phyloP scores from a whole-genome alignment of 257 asterid species.

The Oldenlandia corymbosa region DNA sequence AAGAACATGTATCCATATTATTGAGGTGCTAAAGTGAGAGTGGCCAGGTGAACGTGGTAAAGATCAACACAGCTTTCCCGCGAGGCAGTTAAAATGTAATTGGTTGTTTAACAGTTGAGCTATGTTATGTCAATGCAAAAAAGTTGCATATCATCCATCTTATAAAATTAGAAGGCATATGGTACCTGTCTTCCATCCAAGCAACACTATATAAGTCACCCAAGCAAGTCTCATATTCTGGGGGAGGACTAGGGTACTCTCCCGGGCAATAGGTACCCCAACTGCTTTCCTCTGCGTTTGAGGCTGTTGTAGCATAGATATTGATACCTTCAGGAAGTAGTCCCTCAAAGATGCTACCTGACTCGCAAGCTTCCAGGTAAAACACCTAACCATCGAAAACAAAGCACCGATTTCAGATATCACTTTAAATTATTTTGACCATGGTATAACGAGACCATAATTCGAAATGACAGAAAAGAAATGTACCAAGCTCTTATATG shows the following conservation, averaged over 20 bases:
- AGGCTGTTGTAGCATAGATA: slow-evolving; percentile 93
- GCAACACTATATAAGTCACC: slow-evolving; percentile 94
- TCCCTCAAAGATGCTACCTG: slow-evolving; percentile 97
- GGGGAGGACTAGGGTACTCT: slow-evolving; percentile 78
- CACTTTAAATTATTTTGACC: background rate
- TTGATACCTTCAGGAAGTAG: slow-evolving; percentile 79
- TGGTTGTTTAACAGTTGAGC: background rate
- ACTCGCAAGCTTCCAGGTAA: slow-evolving; percentile 93
- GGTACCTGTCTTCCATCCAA: slow-evolving; percentile 99
- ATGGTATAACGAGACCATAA: background rate
- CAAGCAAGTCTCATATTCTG: slow-evolving; percentile 81
- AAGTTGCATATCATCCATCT: background rate
- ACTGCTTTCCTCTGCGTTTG: slow-evolving; percentile 92
- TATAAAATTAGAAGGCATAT: slow-evolving; percentile 24
- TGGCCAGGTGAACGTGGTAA: background rate
- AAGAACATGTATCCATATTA: background rate
- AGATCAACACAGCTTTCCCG: background rate
- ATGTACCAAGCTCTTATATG: slow-evolving; percentile 81
- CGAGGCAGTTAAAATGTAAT: background rate
- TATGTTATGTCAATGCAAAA: background rate
- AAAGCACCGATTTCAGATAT: slow-evolving; percentile 9
- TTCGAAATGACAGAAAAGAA: slow-evolving; percentile 6
- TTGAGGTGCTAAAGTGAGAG: background rate
- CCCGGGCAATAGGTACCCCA: slow-evolving; percentile 99
- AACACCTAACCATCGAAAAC: slow-evolving; percentile 45